Conservation (phyloP, 495 filamentous ascomycete genomes). For the Penicillium antarcticum region DNA sequence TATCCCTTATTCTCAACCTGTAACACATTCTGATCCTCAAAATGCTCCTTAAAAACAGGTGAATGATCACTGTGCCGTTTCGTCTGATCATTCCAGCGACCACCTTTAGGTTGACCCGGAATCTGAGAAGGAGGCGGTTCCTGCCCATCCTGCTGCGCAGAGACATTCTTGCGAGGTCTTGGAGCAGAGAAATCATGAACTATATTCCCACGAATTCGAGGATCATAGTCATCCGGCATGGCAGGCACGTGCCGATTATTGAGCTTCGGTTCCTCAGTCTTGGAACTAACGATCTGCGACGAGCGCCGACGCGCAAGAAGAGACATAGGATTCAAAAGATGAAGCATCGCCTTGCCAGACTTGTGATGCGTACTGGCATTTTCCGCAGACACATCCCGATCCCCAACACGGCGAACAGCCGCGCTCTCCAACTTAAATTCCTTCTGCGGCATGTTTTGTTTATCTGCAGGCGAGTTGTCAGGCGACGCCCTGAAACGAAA, state of each 20-base stretch:
- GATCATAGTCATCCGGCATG: constrained; percentile 74
- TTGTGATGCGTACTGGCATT: constrained; percentile 30
- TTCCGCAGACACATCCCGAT: constrained; percentile 32
- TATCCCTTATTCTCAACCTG: constrained; percentile 50
- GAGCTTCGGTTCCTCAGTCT: constrained; percentile 47
- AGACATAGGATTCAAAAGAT: constrained; percentile 67
- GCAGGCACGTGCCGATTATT: constrained; percentile 51
- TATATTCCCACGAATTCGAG: constrained; percentile 76
- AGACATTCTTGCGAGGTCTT: constrained; percentile 56
- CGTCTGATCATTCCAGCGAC: constrained; percentile 27
- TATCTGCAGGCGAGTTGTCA: constrained; percentile 29
- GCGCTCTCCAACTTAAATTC: constrained; percentile 26
- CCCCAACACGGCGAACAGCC: constrained; percentile 20
- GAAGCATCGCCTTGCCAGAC: constrained; percentile 58
- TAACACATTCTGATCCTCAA: constrained; percentile 54
- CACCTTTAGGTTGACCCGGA: not conserved
- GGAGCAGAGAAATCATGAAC: constrained; percentile 92
- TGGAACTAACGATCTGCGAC: constrained; percentile 40
- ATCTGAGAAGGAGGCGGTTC: constrained; percentile 11
- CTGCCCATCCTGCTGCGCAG: constrained; percentile 25
- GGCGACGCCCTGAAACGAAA: constrained; percentile 36
- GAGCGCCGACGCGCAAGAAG: constrained; percentile 58
- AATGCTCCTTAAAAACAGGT: constrained; percentile 66
- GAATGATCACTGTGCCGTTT: constrained; percentile 49
- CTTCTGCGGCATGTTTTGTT: constrained; percentile 18